Percentiles rank a stretch among this genome's conserved stretches.
phyloP scores from a whole-genome alignment of 345 rosid species.

The Iberis pinnata region DNA sequence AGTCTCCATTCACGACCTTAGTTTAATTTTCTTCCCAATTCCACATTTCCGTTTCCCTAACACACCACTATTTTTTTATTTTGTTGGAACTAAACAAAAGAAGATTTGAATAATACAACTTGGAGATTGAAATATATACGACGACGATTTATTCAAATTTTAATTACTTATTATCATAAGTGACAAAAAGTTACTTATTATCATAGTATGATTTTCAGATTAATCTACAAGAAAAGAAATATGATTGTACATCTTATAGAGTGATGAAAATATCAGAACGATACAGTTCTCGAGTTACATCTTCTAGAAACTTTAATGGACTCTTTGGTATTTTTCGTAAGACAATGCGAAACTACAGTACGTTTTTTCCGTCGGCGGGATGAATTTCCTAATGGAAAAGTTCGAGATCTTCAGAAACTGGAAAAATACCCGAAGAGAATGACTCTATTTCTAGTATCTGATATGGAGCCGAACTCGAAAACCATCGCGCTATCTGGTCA shows the following conservation, averaged over 20 bases:
- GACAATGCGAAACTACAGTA: slow-evolving; percentile 88
- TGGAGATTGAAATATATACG: too few species aligned
- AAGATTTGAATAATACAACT: too few species aligned
- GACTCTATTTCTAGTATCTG: slow-evolving; percentile 64
- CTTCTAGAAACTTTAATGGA: not conserved
- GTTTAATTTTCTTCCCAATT: too few species aligned
- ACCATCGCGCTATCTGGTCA: slow-evolving; percentile 70
- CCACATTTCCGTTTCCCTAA: too few species aligned
- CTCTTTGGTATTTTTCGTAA: slow-evolving; percentile 34
- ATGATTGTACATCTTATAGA: slow-evolving; percentile 9
- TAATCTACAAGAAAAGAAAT: not conserved
- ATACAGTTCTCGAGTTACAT: slow-evolving; percentile 18
- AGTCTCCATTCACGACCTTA: too few species aligned
- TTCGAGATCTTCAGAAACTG: slow-evolving; percentile 87
- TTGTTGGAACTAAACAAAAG: not conserved
- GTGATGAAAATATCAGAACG: slow-evolving; percentile 19
- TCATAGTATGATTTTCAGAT: too few species aligned
- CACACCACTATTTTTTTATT: too few species aligned
- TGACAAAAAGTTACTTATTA: too few species aligned
- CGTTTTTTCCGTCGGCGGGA: slow-evolving; percentile 60
- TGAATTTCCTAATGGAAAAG: slow-evolving; percentile 92
- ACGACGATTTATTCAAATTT: too few species aligned
- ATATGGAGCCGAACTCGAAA: slow-evolving; percentile 84
- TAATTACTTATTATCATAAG: too few species aligned
- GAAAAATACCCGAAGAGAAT: slow-evolving; percentile 87